Conservation (phyloP, 331 rosid genomes). For the Malus hybrid region DNA sequence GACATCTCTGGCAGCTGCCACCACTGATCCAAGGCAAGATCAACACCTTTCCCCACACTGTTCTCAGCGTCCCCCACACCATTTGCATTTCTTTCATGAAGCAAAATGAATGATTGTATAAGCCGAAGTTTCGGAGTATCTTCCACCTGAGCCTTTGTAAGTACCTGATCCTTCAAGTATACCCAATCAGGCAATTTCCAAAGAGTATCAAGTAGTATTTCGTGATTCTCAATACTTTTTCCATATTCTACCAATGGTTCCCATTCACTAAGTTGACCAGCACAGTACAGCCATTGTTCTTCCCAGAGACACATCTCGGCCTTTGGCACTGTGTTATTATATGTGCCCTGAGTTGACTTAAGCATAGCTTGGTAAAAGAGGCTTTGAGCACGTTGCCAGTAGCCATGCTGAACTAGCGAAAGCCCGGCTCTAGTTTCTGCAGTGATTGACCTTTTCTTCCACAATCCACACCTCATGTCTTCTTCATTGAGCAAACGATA, state of each 20-base stretch:
- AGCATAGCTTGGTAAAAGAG: conserved; percentile 99
- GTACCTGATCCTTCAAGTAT: conserved; percentile 88
- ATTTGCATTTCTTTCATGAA: conserved; percentile 83
- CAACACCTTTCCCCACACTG: conserved; percentile 86
- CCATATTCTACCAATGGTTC: conserved; percentile 87
- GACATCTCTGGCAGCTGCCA: conserved; percentile 99
- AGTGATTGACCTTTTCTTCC: conserved; percentile 87
- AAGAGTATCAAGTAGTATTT: conserved; percentile 84
- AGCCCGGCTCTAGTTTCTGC: conserved; percentile 98
- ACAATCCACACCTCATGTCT: conserved; percentile 97
- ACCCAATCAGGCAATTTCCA: conserved; percentile 99
- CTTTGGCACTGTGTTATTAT: conserved; percentile 80
- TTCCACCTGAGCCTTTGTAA: conserved; percentile 98
- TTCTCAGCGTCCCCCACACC: conserved; percentile 89
- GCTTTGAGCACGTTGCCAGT: conserved; percentile 99
- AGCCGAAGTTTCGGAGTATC: conserved; percentile 93
- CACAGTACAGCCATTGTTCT: conserved; percentile 96
- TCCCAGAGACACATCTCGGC: conserved; percentile 99
- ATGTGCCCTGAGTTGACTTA: conserved; percentile 98
- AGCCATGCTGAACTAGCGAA: conserved; percentile 98
- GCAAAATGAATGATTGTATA: conserved; percentile 84
- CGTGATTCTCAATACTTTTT: conserved; percentile 79
- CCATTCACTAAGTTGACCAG: conserved; percentile 97
- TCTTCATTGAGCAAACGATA: conserved; percentile 83
- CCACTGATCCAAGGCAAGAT: conserved; percentile 97